A percentile compares a stretch with the other conserved stretches of the same genome.
These are phyloP conservation scores for Diversispora eburnea DNA, from an alignment of 192 early-diverging fungal species.

Conservation along the genomic window DNA sequence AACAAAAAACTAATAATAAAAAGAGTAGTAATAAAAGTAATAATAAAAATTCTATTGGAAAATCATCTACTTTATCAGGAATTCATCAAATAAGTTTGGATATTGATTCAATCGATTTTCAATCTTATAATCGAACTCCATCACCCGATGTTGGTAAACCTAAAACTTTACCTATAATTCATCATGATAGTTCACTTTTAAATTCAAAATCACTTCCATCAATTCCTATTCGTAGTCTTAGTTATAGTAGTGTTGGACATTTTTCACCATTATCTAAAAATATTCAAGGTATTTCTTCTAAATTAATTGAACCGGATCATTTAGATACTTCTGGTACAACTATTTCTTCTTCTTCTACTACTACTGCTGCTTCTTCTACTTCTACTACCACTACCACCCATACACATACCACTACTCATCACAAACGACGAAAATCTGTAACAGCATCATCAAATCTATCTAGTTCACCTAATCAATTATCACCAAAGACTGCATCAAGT, in stretches of 20 bases:
- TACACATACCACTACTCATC: neutral
- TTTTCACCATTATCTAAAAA: constrained; percentile 15
- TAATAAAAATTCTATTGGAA: neutral
- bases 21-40: neutral
- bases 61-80: neutral
- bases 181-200: neutral
- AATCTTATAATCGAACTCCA: neutral
- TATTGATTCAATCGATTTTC: neutral
- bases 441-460: no score
- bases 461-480: no score
- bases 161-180: constrained; percentile 27
- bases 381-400: constrained; percentile 16
- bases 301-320: neutral
- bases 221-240: constrained; percentile 11
- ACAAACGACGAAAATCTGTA: no score
- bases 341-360: neutral
- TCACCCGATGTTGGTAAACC: constrained; percentile 13
- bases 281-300: constrained; percentile 3
- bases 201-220: constrained; percentile 20
- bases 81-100: neutral
- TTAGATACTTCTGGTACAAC: neutral
- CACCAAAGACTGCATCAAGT: no score
- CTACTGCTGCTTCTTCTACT: neutral
- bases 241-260: constrained; percentile 7
- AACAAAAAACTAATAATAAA: neutral